phyloP scores from a whole-genome alignment of 108 stramenopile species.

The Nannochloropsis oceanica region DNA sequence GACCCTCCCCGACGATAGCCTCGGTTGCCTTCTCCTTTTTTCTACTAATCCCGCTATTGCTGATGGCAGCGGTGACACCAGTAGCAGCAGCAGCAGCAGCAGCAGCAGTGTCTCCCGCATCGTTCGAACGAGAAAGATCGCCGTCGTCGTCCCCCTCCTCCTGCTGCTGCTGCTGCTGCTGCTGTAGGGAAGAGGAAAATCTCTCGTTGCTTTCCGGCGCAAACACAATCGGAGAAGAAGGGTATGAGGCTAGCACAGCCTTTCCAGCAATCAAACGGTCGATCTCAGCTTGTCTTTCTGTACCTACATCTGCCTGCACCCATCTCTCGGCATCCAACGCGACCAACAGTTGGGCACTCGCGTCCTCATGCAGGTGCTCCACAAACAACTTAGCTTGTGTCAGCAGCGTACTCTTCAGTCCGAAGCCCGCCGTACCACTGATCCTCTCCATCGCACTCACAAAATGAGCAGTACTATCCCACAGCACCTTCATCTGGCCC shows the following conservation, averaged over 20 bases:
- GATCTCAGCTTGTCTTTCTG: slow-evolving; percentile 26
- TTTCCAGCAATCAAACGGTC: slow-evolving; percentile 31
- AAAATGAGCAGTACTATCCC: slow-evolving; percentile 12
- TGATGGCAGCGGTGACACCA: neutral
- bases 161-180: slow-evolving; percentile 2
- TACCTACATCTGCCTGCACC: slow-evolving; percentile 61
- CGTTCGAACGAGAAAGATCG: slow-evolving; percentile 3
- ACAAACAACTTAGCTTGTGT: slow-evolving; percentile 78
- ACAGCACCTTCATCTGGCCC: slow-evolving; percentile 9
- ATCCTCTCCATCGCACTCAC: slow-evolving; percentile 45
- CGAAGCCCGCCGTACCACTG: slow-evolving; percentile 53
- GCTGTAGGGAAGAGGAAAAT: neutral
- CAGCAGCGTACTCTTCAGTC: slow-evolving; percentile 66
- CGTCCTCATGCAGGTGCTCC: slow-evolving; percentile 64
- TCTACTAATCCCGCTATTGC: neutral
- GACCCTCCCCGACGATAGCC: slow-evolving; percentile 59
- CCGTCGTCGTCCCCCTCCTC: neutral
- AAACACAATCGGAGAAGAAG: too few species aligned
- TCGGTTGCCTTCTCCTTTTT: slow-evolving; percentile 9
- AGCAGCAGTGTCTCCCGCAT: neutral
- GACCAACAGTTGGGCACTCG: slow-evolving; percentile 41
- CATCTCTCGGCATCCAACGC: slow-evolving; percentile 83
- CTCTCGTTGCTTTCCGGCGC: too few species aligned
- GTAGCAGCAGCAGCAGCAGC: too few species aligned
- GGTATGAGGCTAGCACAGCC: neutral